Conservation (phyloP, 306 rosid species). For the Fragaria ananassa region DNA sequence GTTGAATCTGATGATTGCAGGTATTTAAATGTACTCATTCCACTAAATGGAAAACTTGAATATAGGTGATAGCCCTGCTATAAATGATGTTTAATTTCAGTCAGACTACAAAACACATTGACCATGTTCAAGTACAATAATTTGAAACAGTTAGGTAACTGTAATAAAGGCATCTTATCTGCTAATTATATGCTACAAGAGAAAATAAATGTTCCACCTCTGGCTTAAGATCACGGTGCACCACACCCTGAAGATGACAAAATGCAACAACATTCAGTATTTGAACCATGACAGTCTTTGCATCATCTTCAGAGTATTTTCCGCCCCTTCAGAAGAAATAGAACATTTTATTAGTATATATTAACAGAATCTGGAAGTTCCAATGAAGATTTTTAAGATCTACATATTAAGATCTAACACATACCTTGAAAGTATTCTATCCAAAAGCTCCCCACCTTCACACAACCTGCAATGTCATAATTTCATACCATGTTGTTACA, state of each 20-base stretch:
- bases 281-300: conserved; percentile 91
- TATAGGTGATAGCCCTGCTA: background rate
- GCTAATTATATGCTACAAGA: background rate
- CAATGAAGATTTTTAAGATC: background rate
- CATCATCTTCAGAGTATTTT: conserved; percentile 95
- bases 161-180: background rate
- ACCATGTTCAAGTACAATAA: background rate
- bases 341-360: conserved; percentile 20
- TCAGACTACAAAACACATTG: background rate
- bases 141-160: background rate
- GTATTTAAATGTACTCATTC: background rate
- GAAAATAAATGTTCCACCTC: conserved; percentile 54
- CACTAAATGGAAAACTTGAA: background rate
- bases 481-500: background rate
- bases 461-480: conserved; percentile 74
- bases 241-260: conserved; percentile 99
- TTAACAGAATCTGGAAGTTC: conserved; percentile 18
- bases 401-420: conserved; percentile 12
- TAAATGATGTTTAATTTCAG: background rate
- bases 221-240: conserved; percentile 99
- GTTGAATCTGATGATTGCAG: background rate
- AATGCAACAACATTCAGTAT: conserved; percentile 90
- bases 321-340: conserved; percentile 69
- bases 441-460: conserved; percentile 99
- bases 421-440: conserved; percentile 94